These are phyloP conservation scores for Clitopilus passeckerianus DNA, from an alignment of 768 basidiomycete genomes.

Conservation along the genomic window DNA sequence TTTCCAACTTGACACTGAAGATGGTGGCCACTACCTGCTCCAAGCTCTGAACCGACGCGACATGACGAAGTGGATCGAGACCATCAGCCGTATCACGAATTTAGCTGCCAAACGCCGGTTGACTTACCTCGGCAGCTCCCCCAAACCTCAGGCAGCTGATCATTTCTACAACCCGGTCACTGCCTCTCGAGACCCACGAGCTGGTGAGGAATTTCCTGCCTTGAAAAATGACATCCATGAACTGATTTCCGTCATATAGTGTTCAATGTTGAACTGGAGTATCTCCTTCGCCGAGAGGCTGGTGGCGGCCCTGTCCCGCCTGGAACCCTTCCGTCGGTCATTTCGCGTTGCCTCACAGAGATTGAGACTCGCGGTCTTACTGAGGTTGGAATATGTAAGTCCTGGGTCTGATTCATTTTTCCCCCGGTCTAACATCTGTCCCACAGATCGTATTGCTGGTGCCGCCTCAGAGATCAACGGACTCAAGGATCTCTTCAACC, in stretches of 20 bases:
- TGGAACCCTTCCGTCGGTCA: conserved; percentile 60
- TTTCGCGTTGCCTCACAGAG: conserved; percentile 62
- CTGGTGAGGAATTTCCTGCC: conserved; percentile 42
- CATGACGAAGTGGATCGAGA: conserved; percentile 75
- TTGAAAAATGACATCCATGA: neutral
- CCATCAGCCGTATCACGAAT: conserved; percentile 65
- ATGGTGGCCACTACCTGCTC: conserved; percentile 78
- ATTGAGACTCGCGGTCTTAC: conserved; percentile 72
- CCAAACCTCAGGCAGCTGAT: conserved; percentile 71
- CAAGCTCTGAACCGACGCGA: conserved; percentile 70
- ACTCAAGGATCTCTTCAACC: conserved; percentile 72
- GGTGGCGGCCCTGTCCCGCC: conserved; percentile 40
- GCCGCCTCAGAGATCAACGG: conserved; percentile 64
- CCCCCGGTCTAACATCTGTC: neutral
- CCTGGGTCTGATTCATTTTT: neutral
- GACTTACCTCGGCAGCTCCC: conserved; percentile 74
- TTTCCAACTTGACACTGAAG: conserved; percentile 82
- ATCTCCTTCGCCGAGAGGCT: conserved; percentile 63
- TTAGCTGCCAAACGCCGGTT: conserved; percentile 72
- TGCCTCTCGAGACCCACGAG: conserved; percentile 65
- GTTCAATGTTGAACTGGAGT: conserved; percentile 74
- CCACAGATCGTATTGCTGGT: conserved; percentile 76
- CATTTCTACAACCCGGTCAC: conserved; percentile 62
- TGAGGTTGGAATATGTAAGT: conserved; percentile 82
- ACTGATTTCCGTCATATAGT: conserved; percentile 29